Evolutionary conservation across 2,329 filamentous ascomycete species (phyloP), one percentile per base, ranked within the genome.

Genomic region (Talaromyces sp.): DNA sequence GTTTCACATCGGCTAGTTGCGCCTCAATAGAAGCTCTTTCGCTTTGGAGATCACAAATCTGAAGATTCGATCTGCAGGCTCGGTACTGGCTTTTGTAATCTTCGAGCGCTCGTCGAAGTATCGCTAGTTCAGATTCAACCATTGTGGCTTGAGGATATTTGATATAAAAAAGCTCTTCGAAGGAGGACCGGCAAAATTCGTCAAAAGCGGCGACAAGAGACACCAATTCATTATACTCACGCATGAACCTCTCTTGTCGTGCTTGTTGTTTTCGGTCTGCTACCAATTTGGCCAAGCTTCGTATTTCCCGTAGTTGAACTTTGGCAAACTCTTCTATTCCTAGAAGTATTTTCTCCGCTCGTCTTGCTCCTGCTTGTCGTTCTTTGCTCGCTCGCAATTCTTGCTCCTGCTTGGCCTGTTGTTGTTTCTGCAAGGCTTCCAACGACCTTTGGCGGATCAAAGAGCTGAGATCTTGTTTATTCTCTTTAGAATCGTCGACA

Each of bases 131-230:
- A 19, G 43, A 11, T 24, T 46, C 35, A 35, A 57, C n/a, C 17
- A 6, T 12, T 29, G 19, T 17, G 2, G 17, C n/a, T 19, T 32
- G 11, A 3, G 55, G 50, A 29, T 58, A 51, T 27, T 51, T 58
- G n/a, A 55, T 35, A 46, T 17, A 2, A 46, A 50, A 51, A 26
- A 26, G 54, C 50, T 61, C 59, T 14, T 61, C 56, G 24, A 61
- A 57, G n/a, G 50, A 17, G 17, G 21, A 52, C 21, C 17, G 29
- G 11, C 17, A 56, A 32, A 43, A 31, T n/a, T 52, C 11, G 26
- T 24, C 4, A 7, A 41, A 55, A 55, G 55, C 26, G 14, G 14
- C 41, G 14, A 35, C 56, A 10, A 14, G 32, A 9, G n/a, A 27
- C 17, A 61, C 43, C 21, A 61, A 41, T 8, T 51, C 29, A 29